Evolutionary conservation across 176 grass and related monocot genomes (phyloP).

Genomic region (Cenchrus purpureus): DNA sequence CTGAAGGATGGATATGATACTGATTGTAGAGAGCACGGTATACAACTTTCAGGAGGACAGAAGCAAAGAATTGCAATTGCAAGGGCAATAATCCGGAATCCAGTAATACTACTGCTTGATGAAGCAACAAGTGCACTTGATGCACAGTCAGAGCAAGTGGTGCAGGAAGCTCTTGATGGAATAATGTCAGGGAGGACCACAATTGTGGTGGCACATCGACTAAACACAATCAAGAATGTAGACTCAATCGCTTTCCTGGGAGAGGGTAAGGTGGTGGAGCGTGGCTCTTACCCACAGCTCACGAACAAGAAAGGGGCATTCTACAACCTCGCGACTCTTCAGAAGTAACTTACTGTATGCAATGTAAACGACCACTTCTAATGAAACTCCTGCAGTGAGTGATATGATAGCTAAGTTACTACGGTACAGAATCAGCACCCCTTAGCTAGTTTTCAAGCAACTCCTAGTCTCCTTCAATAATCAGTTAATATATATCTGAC

Average conservation of each 20-base stretch:
- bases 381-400: conserved; percentile 6
- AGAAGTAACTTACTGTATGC: conserved; percentile 55
- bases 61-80: too few species aligned
- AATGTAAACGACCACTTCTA: conserved; percentile 25
- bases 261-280: not conserved
- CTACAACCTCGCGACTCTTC: conserved; percentile 82
- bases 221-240: too few species aligned
- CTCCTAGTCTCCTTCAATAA: not conserved
- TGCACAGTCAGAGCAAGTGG: conserved; percentile 54
- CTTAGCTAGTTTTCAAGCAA: conserved; percentile 33
- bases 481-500: conserved; percentile 10
- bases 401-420: conserved; percentile 36
- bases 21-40: conserved; percentile 82
- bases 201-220: too few species aligned
- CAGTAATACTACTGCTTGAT: too few species aligned
- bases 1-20: conserved; percentile 91
- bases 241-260: too few species aligned
- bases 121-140: too few species aligned
- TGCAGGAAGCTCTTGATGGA: conserved; percentile 92
- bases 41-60: conserved; percentile 78
- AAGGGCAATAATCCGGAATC: too few species aligned
- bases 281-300: conserved; percentile 85
- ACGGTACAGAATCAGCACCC: conserved; percentile 19
- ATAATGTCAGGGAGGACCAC: conserved; percentile 25
- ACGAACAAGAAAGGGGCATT: conserved; percentile 96